A percentile compares a stretch with the other conserved stretches of the same genome.
These are phyloP conservation scores for Penicillium aurantiogriseum DNA, from an alignment of 2,329 filamentous ascomycete genomes.

Conservation along the genomic window DNA sequence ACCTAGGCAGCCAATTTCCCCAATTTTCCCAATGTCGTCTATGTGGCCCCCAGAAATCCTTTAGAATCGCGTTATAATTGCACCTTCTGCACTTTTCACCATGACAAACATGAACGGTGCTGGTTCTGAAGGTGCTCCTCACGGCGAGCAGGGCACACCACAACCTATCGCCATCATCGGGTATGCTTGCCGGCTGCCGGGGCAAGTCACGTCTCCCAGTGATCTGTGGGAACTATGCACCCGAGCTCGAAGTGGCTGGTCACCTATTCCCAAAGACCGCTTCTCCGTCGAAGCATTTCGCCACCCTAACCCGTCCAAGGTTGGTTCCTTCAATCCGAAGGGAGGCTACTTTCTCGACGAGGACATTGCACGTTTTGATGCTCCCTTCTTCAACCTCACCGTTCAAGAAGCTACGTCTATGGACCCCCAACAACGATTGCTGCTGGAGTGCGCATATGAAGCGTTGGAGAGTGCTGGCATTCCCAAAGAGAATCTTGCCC, in stretches of 20 bases:
- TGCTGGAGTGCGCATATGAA: slow-evolving; percentile 28
- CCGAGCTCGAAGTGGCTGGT: slow-evolving; percentile 23
- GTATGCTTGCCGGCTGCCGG: slow-evolving; percentile 27
- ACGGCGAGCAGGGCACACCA: slow-evolving; percentile 2
- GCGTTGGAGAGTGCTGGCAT: slow-evolving; percentile 32
- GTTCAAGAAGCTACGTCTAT: slow-evolving; percentile 26
- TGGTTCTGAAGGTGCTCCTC: slow-evolving; percentile 6
- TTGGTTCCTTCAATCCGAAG: slow-evolving; percentile 21
- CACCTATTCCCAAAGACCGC: slow-evolving; percentile 22
- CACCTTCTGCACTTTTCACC: background rate
- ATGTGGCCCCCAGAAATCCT: background rate
- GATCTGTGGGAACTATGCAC: slow-evolving; percentile 28
- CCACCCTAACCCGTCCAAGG: slow-evolving; percentile 25
- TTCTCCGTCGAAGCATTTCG: slow-evolving; percentile 23
- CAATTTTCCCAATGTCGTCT: background rate
- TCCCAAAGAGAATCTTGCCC: slow-evolving; percentile 26
- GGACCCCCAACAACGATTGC: slow-evolving; percentile 28
- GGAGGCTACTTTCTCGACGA: slow-evolving; percentile 30
- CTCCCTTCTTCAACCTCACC: slow-evolving; percentile 28
- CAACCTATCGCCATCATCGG: slow-evolving; percentile 28
- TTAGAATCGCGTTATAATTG: background rate
- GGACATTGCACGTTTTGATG: slow-evolving; percentile 28
- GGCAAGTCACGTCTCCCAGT: slow-evolving; percentile 22
- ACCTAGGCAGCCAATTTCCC: background rate
- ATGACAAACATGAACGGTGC: slow-evolving; percentile 12